Evolutionary conservation across 164 flowering plant species (phyloP).

Genomic region (Taxillus chinensis): DNA sequence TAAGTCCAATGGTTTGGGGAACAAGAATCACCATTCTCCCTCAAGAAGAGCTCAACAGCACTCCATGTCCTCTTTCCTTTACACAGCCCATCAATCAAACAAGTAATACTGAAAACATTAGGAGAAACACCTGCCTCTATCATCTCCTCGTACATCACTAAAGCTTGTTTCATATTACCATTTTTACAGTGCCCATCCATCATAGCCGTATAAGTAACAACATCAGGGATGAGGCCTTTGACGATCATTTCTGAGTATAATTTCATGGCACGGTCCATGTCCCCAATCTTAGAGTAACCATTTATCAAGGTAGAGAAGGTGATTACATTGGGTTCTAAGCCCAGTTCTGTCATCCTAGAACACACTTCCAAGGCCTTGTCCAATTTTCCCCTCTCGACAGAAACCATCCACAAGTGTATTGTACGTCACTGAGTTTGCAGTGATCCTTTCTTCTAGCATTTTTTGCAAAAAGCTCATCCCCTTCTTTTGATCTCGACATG

Average conservation of each 20-base stretch:
- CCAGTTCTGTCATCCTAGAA: slow-evolving; percentile 50
- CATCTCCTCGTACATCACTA: slow-evolving; percentile 46
- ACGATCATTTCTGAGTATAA: slow-evolving; percentile 62
- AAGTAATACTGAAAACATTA: slow-evolving; percentile 43
- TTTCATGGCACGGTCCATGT: slow-evolving; percentile 54
- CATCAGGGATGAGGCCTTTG: slow-evolving; percentile 62
- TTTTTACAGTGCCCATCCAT: slow-evolving; percentile 59
- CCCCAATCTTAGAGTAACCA: slow-evolving; percentile 49
- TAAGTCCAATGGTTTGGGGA: slow-evolving; percentile 34
- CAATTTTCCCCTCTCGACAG: slow-evolving; percentile 47
- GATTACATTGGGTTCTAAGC: slow-evolving; percentile 49
- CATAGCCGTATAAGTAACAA: slow-evolving; percentile 53
- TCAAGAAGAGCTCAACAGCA: slow-evolving; percentile 44
- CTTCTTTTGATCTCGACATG: slow-evolving; percentile 37
- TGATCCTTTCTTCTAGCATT: slow-evolving; percentile 37
- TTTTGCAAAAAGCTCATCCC: slow-evolving; percentile 21
- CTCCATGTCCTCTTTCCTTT: slow-evolving; percentile 41
- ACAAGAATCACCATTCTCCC: slow-evolving; percentile 11
- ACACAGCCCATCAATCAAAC: slow-evolving; percentile 61
- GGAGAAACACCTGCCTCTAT: slow-evolving; percentile 33
- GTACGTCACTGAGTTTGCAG: slow-evolving; percentile 40
- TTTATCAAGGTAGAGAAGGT: slow-evolving; percentile 56
- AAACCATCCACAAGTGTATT: slow-evolving; percentile 59
- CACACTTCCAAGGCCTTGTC: slow-evolving; percentile 50
- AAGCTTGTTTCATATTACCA: slow-evolving; percentile 46